Evolutionary conservation across 1,139 yeast genomes (phyloP).

Genomic region (Blastobotrys ciferrii): DNA sequence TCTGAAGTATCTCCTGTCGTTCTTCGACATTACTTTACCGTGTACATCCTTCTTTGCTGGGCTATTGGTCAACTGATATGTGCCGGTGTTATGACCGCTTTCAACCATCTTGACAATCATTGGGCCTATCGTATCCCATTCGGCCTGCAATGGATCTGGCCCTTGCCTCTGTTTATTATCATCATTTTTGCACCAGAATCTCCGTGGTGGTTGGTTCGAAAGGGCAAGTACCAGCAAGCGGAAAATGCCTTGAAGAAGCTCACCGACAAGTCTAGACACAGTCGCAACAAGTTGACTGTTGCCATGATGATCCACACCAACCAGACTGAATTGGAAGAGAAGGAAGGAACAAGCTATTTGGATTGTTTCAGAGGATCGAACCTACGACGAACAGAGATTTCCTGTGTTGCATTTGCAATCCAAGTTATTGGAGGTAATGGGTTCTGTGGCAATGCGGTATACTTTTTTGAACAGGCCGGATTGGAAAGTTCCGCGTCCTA

Average conservation of each 20-base stretch:
- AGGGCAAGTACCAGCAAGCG: constrained; percentile 36
- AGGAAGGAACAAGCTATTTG: constrained; percentile 36
- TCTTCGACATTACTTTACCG: constrained; percentile 43
- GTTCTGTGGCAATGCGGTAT: constrained; percentile 37
- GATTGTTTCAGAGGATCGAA: constrained; percentile 50
- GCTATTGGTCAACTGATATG: constrained; percentile 43
- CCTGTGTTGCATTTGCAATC: constrained; percentile 40
- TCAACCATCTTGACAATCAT: neutral
- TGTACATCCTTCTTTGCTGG: constrained; percentile 42
- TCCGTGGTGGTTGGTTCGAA: constrained; percentile 53
- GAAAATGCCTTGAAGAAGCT: constrained; percentile 13
- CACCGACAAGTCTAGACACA: constrained; percentile 30
- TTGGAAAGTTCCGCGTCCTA: constrained; percentile 13
- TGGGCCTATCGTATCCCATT: constrained; percentile 47
- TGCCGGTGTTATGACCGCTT: constrained; percentile 10
- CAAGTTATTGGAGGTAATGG: constrained; percentile 52
- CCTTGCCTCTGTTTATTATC: constrained; percentile 48
- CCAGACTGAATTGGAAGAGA: constrained; percentile 42
- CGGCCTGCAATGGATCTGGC: constrained; percentile 63
- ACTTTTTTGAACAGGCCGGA: constrained; percentile 22
- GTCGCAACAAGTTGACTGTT: constrained; percentile 39
- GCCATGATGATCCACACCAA: constrained; percentile 46
- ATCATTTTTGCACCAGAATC: constrained; percentile 55
- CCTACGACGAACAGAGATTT: constrained; percentile 54
- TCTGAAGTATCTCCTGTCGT: constrained; percentile 49